Evolutionary conservation across 2,329 filamentous ascomycete species (phyloP), one percentile per base, ranked within the genome.

Genomic region (Xylariaceae sp.): DNA sequence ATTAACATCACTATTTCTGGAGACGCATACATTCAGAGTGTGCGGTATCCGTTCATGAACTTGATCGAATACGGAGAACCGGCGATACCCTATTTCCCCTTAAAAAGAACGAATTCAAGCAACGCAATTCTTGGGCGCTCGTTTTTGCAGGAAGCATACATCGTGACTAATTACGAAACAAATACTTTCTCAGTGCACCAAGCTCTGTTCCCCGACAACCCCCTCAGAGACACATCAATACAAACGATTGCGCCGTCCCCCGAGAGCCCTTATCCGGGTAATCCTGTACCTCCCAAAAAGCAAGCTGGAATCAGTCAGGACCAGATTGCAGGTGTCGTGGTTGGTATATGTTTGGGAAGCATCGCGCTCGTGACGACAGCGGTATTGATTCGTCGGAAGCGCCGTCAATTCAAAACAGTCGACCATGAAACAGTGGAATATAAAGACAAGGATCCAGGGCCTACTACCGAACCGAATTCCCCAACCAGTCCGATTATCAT

Each of bases 61-160:
- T 64, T 67, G 17, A 75, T 77, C 54, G 57, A 66, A 42, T 77
- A 73, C 48, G 71, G 69, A 32, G 69, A 74, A 6, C 66, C 71
- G 9, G 69, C 69, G 33, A 63, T 77, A 10, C 77, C 75, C 11
- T 89, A 89, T 61, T 89, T 89, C 51, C 84, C 85, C 3, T 71
- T 90, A 45, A 76, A 80, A 58, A 77, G 78, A 51, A 71, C 79
- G 11, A 61, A 74, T 17, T 73, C 78, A 49, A 73, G 75, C 33
- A 72, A 71, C 12, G 75, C 81, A 55, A 77, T 81, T 63, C 75
- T 89, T 33, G 86, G 86, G 7, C 76, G 85, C 32, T 77, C 80
- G 0, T 89, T 89, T 56, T 68, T 90, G 47, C 86, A 89, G 62
- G 85, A 89, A 65, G 78, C 85, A 2, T 83, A 83, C 52, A 65